Conservation (phyloP, 805 yeast species). For the Danielia reshetovae region DNA sequence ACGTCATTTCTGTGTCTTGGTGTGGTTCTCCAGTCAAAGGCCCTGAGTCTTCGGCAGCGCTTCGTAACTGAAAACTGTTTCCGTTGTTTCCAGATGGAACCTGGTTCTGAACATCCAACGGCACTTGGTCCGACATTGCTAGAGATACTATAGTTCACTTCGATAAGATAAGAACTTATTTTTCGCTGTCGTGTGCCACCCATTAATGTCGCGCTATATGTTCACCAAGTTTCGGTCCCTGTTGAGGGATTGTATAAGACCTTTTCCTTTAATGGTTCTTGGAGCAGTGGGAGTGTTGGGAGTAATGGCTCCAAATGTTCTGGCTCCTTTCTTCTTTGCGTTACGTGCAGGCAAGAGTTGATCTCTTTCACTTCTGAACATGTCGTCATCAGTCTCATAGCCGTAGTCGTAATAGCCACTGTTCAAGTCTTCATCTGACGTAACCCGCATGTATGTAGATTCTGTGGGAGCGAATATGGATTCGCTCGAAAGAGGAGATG, state of each 20-base stretch:
- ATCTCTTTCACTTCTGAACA: conserved; percentile 28
- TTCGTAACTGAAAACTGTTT: too few species aligned
- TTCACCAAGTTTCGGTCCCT: conserved; percentile 20
- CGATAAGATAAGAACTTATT: too few species aligned
- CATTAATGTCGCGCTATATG: conserved; percentile 1
- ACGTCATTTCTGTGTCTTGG: too few species aligned
- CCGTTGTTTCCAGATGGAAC: too few species aligned
- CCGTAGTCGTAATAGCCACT: conserved; percentile 29
- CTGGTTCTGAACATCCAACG: conserved; percentile 9
- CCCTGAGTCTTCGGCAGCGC: too few species aligned
- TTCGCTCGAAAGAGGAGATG: conserved; percentile 2
- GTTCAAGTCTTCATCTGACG: conserved; percentile 24
- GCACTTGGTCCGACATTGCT: conserved; percentile 34
- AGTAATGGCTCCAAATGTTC: conserved; percentile 11
- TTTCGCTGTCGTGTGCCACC: too few species aligned
- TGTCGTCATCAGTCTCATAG: conserved; percentile 42
- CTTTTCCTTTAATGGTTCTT: conserved; percentile 20
- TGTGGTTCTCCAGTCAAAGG: too few species aligned
- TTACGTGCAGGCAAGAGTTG: conserved; percentile 25
- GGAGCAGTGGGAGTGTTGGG: conserved; percentile 21
- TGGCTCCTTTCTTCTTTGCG: conserved; percentile 7
- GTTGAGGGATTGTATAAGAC: conserved; percentile 13
- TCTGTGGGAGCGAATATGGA: conserved; percentile 14
- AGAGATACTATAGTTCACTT: too few species aligned
- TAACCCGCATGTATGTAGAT: conserved; percentile 36